Conservation (phyloP, 1,284 basidiomycete genomes). For the Leccinum pachyderme region DNA sequence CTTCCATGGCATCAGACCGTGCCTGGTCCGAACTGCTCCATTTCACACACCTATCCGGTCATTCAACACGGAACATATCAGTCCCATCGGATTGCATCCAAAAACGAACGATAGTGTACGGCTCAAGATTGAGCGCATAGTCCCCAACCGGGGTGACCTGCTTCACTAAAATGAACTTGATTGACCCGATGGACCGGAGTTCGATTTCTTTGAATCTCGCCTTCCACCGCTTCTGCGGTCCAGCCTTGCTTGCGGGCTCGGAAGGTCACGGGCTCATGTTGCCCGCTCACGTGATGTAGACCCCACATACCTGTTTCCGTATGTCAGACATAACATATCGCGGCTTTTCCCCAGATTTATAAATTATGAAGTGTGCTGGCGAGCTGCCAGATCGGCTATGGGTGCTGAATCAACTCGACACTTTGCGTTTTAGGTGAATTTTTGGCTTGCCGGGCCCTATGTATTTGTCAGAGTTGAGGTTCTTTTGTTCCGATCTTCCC, state of each 20-base stretch:
- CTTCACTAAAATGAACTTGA: not conserved
- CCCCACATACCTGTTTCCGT: not conserved
- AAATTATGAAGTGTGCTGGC: not conserved
- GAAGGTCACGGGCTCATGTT: not conserved
- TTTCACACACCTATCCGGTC: not conserved
- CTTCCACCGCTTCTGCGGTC: not conserved
- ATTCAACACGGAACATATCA: not conserved
- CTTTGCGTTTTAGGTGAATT: not conserved
- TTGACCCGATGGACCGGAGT: not conserved
- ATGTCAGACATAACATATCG: not conserved
- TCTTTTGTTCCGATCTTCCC: not conserved
- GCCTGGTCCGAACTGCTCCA: constrained; percentile 2
- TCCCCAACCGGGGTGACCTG: not conserved
- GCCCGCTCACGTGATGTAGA: not conserved
- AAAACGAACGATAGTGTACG: not conserved
- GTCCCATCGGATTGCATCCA: not conserved
- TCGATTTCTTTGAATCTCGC: not conserved
- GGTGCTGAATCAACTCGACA: not conserved
- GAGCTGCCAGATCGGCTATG: not conserved
- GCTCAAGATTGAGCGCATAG: not conserved
- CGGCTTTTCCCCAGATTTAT: not conserved
- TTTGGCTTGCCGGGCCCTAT: no score
- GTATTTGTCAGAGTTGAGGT: not conserved
- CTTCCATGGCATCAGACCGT: constrained; percentile 6
- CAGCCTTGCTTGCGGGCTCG: not conserved